Percentiles rank a stretch among this genome's conserved stretches.
Evolutionary conservation across 208 protist genomes (phyloP).

Genomic region (Giardia muris): DNA sequence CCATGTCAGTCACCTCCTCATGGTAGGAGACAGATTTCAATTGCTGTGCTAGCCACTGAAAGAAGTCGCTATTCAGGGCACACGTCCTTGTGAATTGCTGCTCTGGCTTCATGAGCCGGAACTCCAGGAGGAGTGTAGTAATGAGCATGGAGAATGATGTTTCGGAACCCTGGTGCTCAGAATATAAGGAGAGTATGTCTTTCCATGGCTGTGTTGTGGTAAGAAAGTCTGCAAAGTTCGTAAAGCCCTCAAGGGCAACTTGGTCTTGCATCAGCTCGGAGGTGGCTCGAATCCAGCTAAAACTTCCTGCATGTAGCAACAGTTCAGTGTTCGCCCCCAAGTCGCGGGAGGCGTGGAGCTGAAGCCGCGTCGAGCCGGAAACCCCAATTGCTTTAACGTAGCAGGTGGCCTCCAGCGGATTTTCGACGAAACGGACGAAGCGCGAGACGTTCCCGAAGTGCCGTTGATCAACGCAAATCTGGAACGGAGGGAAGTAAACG

Average conservation of each 20-base stretch:
- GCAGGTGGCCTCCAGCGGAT: background rate
- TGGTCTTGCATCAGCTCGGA: background rate
- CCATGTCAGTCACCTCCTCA: background rate
- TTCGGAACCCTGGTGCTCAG: too few relatives aligned
- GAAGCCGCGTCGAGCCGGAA: background rate
- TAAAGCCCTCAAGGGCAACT: background rate
- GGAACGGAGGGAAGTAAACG: slow-evolving; percentile 15
- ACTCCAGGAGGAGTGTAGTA: too few relatives aligned
- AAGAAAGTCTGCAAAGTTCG: background rate
- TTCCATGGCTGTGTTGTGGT: background rate
- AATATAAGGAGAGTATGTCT: background rate
- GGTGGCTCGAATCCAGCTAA: background rate
- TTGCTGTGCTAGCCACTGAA: background rate
- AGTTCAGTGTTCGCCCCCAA: background rate
- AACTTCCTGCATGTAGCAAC: background rate
- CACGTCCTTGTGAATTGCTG: too few relatives aligned
- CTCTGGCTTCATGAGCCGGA: too few relatives aligned
- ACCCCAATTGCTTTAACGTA: slow-evolving; percentile 20
- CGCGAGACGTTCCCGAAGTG: background rate
- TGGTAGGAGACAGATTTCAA: background rate
- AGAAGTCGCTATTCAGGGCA: background rate
- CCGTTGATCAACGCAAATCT: background rate
- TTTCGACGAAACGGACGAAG: background rate
- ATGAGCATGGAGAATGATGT: too few relatives aligned
- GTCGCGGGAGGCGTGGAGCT: background rate